Percentiles rank a stretch among this genome's conserved stretches.
phyloP scores from a whole-genome alignment of 2,329 filamentous ascomycete species.

The Ophiosphaerella narmari region DNA sequence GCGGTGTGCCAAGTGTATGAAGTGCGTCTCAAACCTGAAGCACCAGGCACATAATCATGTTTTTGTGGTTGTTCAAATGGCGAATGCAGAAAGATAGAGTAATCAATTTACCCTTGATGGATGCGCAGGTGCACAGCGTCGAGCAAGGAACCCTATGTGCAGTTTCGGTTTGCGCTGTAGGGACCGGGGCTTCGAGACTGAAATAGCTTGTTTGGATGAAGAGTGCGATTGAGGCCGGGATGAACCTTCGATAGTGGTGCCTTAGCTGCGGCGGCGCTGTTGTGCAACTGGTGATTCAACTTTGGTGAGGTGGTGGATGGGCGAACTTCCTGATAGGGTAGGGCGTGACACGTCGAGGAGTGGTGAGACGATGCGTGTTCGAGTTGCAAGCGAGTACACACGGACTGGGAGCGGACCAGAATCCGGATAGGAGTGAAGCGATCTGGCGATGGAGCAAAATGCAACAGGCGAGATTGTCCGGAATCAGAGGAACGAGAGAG shows the following conservation, averaged over 20 bases:
- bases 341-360: conserved; percentile 33
- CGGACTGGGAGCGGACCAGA: conserved; percentile 1
- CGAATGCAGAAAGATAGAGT: conserved; percentile 22
- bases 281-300: conserved; percentile 8
- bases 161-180: too few relatives aligned
- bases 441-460: neutral
- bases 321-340: conserved; percentile 16
- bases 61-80: conserved; percentile 25
- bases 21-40: conserved; percentile 48
- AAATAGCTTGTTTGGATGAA: neutral
- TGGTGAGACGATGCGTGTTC: conserved; percentile 43
- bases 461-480: conserved; percentile 4
- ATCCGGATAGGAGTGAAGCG: conserved; percentile 3
- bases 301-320: conserved; percentile 10
- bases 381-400: conserved; percentile 18
- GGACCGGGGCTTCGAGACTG: too few relatives aligned
- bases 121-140: conserved; percentile 31
- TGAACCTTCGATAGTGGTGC: conserved; percentile 9
- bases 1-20: conserved; percentile 40
- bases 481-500: conserved; percentile 15
- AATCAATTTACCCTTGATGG: conserved; percentile 16
- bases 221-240: neutral
- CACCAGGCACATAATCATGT: conserved; percentile 45
- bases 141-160: conserved; percentile 7
- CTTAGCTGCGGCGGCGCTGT: conserved; percentile 15